A percentile compares a stretch with the other conserved stretches of the same genome.
phyloP scores from a whole-genome alignment of 495 filamentous ascomycete species.

The Aspergillus haitiensis region DNA sequence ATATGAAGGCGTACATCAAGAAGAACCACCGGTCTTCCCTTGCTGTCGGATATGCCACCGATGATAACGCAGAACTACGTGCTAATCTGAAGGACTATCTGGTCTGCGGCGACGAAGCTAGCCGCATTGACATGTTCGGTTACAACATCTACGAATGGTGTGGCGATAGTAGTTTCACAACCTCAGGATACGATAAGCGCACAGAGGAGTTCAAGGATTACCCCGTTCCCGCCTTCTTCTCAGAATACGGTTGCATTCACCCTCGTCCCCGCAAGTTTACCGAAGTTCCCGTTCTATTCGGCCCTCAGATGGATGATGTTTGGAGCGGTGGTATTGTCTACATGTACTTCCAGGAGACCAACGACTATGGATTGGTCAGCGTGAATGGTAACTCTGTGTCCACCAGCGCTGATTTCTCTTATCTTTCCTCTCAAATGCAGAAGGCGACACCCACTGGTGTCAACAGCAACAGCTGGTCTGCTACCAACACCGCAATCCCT shows the following conservation, averaged over 20 bases:
- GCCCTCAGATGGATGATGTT: conserved; percentile 74
- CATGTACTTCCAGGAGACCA: conserved; percentile 93
- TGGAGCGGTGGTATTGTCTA: conserved; percentile 97
- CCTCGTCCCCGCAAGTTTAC: conserved; percentile 75
- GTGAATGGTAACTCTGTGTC: conserved; percentile 55
- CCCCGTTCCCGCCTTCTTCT: conserved; percentile 94
- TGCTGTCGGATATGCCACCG: conserved; percentile 92
- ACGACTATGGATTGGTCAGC: conserved; percentile 84
- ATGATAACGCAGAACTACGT: conserved; percentile 83
- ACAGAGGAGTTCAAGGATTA: conserved; percentile 83
- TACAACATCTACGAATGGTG: conserved; percentile 99
- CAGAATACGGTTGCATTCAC: conserved; percentile 94
- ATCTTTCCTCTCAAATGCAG: conserved; percentile 70
- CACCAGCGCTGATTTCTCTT: conserved; percentile 70
- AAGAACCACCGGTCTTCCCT: conserved; percentile 70
- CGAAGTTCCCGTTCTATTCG: conserved; percentile 81
- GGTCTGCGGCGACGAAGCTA: conserved; percentile 71
- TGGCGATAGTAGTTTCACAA: conserved; percentile 69
- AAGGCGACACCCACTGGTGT: conserved; percentile 65
- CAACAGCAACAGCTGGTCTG: conserved; percentile 62
- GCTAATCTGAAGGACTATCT: conserved; percentile 81
- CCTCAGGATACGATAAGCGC: conserved; percentile 77
- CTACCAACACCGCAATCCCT: conserved; percentile 65
- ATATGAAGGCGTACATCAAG: conserved; percentile 92
- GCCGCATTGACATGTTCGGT: conserved; percentile 92